These are phyloP conservation scores for Lepidium sativum DNA, from an alignment of 345 rosid species.

Conservation along the genomic window DNA sequence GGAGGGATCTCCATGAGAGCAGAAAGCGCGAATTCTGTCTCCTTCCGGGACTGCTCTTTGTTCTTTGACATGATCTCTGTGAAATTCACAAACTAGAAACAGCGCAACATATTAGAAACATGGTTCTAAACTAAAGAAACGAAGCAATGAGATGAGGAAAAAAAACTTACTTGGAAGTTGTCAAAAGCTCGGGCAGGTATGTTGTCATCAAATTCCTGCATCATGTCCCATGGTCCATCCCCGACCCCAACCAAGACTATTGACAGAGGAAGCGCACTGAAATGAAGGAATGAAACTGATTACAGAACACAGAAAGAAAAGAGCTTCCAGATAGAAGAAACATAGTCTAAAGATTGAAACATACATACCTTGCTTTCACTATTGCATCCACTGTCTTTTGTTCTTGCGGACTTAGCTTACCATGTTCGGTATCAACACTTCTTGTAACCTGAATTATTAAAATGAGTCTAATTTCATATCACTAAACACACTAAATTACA, in stretches of 20 bases:
- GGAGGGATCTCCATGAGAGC: constrained; percentile 95
- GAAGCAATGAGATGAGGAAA: neutral
- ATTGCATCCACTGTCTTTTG: constrained; percentile 87
- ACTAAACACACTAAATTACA: neutral
- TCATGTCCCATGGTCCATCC: constrained; percentile 99
- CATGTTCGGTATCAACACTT: constrained; percentile 62
- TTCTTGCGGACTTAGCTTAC: constrained; percentile 84
- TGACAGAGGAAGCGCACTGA: constrained; percentile 62
- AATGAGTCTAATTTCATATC: neutral
- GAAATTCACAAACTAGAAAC: constrained; percentile 80
- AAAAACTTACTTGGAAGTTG: constrained; percentile 73
- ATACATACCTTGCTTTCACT: constrained; percentile 71
- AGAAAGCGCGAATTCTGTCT: constrained; percentile 83
- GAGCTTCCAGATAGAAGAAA: neutral
- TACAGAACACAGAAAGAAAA: neutral
- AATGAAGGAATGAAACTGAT: neutral
- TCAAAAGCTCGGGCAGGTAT: constrained; percentile 95
- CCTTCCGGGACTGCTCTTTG: constrained; percentile 48
- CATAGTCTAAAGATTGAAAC: neutral
- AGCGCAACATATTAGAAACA: neutral
- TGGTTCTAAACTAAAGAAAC: neutral
- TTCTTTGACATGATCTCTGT: constrained; percentile 86
- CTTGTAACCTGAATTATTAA: constrained; percentile 53
- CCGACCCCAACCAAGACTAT: constrained; percentile 91
- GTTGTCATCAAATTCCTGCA: constrained; percentile 95